These are phyloP conservation scores for Rhypophila decipiens DNA, from an alignment of 495 filamentous ascomycete genomes.

Conservation along the genomic window DNA sequence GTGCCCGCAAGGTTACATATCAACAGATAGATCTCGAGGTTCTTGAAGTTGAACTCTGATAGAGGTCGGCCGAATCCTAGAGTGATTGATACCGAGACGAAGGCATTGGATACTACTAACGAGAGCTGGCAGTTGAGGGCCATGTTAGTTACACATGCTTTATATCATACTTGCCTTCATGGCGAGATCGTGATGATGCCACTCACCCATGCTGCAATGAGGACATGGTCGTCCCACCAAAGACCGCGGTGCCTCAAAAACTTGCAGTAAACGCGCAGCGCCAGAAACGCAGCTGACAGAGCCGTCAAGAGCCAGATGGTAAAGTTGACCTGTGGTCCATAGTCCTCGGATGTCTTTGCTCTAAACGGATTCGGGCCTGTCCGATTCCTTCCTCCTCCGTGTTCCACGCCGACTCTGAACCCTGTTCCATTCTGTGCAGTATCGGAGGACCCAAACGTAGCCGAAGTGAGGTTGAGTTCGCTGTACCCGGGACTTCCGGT, in stretches of 20 bases:
- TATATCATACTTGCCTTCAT: neutral
- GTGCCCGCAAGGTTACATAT: constrained; percentile 21
- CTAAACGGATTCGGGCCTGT: constrained; percentile 7
- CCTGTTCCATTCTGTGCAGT: constrained; percentile 7
- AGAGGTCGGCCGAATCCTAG: constrained; percentile 23
- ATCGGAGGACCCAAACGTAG: no score
- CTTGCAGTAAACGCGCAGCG: constrained; percentile 31
- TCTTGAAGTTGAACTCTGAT: constrained; percentile 16
- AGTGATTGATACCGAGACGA: constrained; percentile 50
- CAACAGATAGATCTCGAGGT: constrained; percentile 20
- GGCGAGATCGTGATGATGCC: neutral
- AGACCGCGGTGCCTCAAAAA: constrained; percentile 21
- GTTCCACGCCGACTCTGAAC: neutral
- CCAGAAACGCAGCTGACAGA: constrained; percentile 29
- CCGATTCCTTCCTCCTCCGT: no score
- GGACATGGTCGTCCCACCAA: constrained; percentile 32
- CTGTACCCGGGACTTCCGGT: constrained; percentile 6
- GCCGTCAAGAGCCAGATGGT: constrained; percentile 32
- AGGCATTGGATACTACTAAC: constrained; percentile 50
- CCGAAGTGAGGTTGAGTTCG: constrained; percentile 4
- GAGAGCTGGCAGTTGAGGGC: constrained; percentile 14
- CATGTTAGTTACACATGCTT: neutral
- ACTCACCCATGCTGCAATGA: constrained; percentile 36
- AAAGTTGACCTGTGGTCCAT: constrained; percentile 35
- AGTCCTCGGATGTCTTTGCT: constrained; percentile 13